Percentiles rank a stretch among this genome's conserved stretches.
phyloP scores from a whole-genome alignment of 257 asterid genomes.

The Lycium ferocissimum region DNA sequence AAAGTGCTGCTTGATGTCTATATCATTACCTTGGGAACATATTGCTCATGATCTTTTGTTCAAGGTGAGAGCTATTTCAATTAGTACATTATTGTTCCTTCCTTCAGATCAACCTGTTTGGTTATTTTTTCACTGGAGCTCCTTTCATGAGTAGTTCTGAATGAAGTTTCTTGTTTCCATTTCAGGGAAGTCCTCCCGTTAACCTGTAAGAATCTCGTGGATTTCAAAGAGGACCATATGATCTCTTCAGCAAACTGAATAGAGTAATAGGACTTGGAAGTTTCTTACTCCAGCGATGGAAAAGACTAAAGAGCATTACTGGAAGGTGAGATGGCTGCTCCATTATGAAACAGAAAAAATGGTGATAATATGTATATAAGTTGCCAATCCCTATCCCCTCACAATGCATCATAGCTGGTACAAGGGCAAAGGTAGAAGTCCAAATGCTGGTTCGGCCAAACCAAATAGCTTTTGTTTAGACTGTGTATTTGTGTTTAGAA shows the following conservation, averaged over 20 bases:
- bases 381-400: not conserved
- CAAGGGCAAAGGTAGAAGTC: not conserved
- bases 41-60: constrained; percentile 92
- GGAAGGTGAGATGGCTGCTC: constrained; percentile 11
- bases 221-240: not conserved
- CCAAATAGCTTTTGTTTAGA: not conserved
- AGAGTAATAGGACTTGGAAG: not conserved
- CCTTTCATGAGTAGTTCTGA: not conserved
- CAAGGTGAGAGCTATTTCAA: constrained; percentile 57
- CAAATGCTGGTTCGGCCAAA: not conserved
- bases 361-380: constrained; percentile 20
- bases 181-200: constrained; percentile 82
- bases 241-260: not conserved
- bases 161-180: constrained; percentile 32
- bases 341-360: constrained; percentile 5
- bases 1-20: constrained; percentile 93
- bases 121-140: not conserved
- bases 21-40: constrained; percentile 95
- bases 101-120: constrained; percentile 2
- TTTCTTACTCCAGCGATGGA: constrained; percentile 28
- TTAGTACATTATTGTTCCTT: constrained; percentile 11
- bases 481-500: not conserved
- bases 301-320: constrained; percentile 13
- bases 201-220: constrained; percentile 54
- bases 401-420: not conserved